phyloP scores from a whole-genome alignment of 176 grass and related monocot species.

The Neostapfia colusana region DNA sequence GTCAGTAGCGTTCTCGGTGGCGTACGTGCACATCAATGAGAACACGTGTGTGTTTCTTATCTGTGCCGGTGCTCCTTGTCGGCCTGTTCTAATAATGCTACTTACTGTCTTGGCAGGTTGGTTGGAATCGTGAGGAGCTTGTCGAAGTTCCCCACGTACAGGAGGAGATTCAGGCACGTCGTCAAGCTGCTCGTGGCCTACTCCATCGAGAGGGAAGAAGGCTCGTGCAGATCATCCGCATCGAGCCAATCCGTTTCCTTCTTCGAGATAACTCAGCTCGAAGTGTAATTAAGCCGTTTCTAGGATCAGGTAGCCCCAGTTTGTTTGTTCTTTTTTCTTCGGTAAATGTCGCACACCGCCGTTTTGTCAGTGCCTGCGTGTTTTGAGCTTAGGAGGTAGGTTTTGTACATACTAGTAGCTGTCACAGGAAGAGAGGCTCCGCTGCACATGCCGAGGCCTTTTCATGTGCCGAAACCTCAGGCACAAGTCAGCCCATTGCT shows the following conservation, averaged over 20 bases:
- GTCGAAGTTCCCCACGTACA: slow-evolving; percentile 84
- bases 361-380: slow-evolving; percentile 36
- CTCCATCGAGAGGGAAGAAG: slow-evolving; percentile 55
- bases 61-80: slow-evolving; percentile 3
- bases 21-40: no score
- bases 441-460: slow-evolving; percentile 3
- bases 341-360: slow-evolving; percentile 40
- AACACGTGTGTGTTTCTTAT: no score
- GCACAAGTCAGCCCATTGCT: background rate
- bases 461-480: slow-evolving; percentile 27
- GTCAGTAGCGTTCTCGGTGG: no score
- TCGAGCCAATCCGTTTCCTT: slow-evolving; percentile 28
- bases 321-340: background rate
- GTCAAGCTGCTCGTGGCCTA: slow-evolving; percentile 63
- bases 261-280: slow-evolving; percentile 53
- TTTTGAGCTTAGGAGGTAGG: slow-evolving; percentile 10
- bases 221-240: slow-evolving; percentile 39
- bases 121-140: slow-evolving; percentile 71
- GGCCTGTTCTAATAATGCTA: background rate
- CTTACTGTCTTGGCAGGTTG: slow-evolving; percentile 54
- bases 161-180: slow-evolving; percentile 71
- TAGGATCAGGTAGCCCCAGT: slow-evolving; percentile 29
- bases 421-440: background rate
- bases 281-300: slow-evolving; percentile 44
- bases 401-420: background rate